Percentiles rank a stretch among this genome's conserved stretches.
Conservation (phyloP, 2,329 filamentous ascomycete species). For the Emericellopsis atlantica region DNA sequence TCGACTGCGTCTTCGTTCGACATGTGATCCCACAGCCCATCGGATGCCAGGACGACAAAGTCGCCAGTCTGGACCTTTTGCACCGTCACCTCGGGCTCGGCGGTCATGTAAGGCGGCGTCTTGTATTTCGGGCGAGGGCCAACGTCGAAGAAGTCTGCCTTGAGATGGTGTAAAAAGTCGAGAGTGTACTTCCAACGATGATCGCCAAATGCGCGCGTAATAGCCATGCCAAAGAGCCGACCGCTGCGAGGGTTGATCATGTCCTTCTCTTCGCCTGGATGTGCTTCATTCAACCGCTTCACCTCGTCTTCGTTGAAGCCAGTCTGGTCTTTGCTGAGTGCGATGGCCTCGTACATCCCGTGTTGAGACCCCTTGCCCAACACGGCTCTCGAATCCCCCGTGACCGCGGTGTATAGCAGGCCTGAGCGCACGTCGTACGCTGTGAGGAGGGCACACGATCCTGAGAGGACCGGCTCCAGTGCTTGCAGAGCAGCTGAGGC, state of each 20-base stretch:
- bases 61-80: conserved; percentile 32
- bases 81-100: conserved; percentile 50
- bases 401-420: conserved; percentile 49
- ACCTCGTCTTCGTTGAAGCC: conserved; percentile 49
- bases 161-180: conserved; percentile 10
- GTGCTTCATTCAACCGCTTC: conserved; percentile 37
- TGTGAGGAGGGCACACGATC: conserved; percentile 52
- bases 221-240: conserved; percentile 45
- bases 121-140: conserved; percentile 26
- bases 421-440: conserved; percentile 42
- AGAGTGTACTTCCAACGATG: conserved; percentile 54
- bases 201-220: conserved; percentile 58
- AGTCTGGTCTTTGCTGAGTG: conserved; percentile 53
- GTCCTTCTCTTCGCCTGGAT: conserved; percentile 48
- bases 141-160: conserved; percentile 10
- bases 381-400: conserved; percentile 56
- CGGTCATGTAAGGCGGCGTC: conserved; percentile 56
- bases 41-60: conserved; percentile 55
- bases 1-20: conserved; percentile 43
- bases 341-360: conserved; percentile 32
- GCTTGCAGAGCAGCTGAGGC: conserved; percentile 13
- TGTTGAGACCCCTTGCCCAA: conserved; percentile 27
- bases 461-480: conserved; percentile 25
- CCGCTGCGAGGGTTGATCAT: conserved; percentile 34
- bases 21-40: conserved; percentile 55